phyloP scores from a whole-genome alignment of 371 early-diverging fungal genomes.

The Conidiobolus coronatus region DNA sequence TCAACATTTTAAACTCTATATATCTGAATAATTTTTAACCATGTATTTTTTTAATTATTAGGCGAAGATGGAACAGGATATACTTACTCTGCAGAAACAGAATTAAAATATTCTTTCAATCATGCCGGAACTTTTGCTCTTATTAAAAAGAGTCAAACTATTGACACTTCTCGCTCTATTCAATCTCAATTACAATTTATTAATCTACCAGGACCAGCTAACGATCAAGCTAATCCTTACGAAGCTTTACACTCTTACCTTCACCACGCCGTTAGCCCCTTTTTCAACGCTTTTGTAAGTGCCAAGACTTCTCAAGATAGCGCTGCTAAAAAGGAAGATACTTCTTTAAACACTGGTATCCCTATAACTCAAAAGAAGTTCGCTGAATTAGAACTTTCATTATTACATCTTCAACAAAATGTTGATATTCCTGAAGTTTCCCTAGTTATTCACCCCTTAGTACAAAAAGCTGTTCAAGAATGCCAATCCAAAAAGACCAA shows the following conservation, averaged over 20 bases:
- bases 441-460: constrained; percentile 65
- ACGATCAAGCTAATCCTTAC: constrained; percentile 40
- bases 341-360: constrained; percentile 73
- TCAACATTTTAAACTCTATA: too few species aligned
- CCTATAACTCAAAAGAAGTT: constrained; percentile 93
- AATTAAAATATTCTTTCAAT: constrained; percentile 43
- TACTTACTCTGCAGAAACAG: constrained; percentile 43
- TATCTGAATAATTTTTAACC: too few species aligned
- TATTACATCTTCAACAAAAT: constrained; percentile 88
- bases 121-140: constrained; percentile 67
- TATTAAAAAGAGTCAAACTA: constrained; percentile 57
- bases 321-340: constrained; percentile 36
- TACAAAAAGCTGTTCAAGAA: constrained; percentile 54
- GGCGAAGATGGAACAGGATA: constrained; percentile 7
- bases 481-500: constrained; percentile 35
- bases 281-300: constrained; percentile 80
- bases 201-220: constrained; percentile 74
- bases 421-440: constrained; percentile 88
- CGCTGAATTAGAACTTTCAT: constrained; percentile 87
- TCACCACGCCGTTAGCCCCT: constrained; percentile 88
- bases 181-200: constrained; percentile 70
- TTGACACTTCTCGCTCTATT: constrained; percentile 53
- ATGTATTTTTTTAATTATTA: neutral
- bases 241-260: constrained; percentile 79
- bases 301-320: constrained; percentile 28